Evolutionary conservation across 257 asterid species (phyloP), one percentile per base, ranked within the genome.

Genomic region (Oldenlandia corymbosa): DNA sequence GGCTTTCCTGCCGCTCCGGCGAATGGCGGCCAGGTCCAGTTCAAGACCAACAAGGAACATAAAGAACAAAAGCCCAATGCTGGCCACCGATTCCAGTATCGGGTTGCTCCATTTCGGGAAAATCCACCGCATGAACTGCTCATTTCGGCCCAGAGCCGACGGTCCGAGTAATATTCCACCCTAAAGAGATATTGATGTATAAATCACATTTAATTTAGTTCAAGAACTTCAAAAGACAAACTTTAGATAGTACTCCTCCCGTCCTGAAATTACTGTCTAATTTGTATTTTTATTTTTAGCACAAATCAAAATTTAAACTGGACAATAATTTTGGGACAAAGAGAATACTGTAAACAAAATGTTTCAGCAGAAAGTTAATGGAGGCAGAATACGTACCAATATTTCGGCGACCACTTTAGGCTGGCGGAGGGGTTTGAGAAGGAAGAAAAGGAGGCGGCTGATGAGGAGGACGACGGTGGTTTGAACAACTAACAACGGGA

Each of bases 91-190:
- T 62, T 83, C 89, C 0, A 85, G 77, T 12, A 83, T 75, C 20
- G 87, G 83, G 3, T 76, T 57, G 73, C 93, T 83, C 87, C 87
- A 78, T 69, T 50, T 13, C 3, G 93, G 93, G 66, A 85, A 85
- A 8, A 85, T 58, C 54, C 60, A 57, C 5, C 72, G 67, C 75
- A 71, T 73, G 75, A 66, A 83, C 0, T 34, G 53, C 62, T 74
- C 56, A 53, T 67, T 78, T 17, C 86, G 68, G 16, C 88, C 88
- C 26, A 85, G 70, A 39, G 73, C 78, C n/a, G 93, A 80, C 0
- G 93, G 93, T 26, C 93, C 85, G 0, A 85, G 72, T 31, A 85
- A n/a, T 16, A 85, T 73, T 41, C 93, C 93, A n/a, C 80, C 87
- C 94, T 82, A 68, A 4, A 58, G n/a, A n/a, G 11, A 41, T 41